Percentiles rank a stretch among this genome's conserved stretches.
These are phyloP conservation scores for Desmodesmus armatus DNA, from an alignment of 139 green algal species.

Conservation along the genomic window DNA sequence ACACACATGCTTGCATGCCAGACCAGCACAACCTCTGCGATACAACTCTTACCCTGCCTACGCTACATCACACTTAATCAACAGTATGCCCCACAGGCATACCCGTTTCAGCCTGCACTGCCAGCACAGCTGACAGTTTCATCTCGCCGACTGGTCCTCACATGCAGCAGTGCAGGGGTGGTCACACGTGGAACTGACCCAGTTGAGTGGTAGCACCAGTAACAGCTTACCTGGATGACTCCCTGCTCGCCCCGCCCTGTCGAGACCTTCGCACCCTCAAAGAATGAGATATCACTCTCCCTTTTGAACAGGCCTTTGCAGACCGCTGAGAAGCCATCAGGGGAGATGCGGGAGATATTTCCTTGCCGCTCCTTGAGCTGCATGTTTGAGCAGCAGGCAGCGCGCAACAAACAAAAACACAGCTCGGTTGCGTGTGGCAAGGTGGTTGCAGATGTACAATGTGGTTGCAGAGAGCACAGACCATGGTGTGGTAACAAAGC, in stretches of 20 bases:
- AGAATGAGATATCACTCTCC: slow-evolving; percentile 90
- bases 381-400: neutral
- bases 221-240: no score
- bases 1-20: no score
- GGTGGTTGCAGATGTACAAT: neutral
- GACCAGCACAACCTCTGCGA: no score
- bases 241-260: slow-evolving; percentile 65
- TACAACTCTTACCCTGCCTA: no score
- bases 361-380: slow-evolving; percentile 82
- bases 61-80: no score
- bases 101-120: no score
- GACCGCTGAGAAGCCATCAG: slow-evolving; percentile 79
- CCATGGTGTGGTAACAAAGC: neutral
- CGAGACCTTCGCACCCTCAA: slow-evolving; percentile 75
- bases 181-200: no score
- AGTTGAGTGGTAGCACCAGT: no score
- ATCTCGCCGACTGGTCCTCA: no score
- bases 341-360: slow-evolving; percentile 77
- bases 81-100: no score
- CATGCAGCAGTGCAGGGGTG: no score
- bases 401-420: neutral
- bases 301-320: slow-evolving; percentile 94
- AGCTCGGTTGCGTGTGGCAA: neutral
- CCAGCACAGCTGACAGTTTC: no score
- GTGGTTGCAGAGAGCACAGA: neutral